Evolutionary conservation across 129 eudicot species (phyloP), one percentile per base, ranked within the genome.

Genomic region (Artemisia annua): DNA sequence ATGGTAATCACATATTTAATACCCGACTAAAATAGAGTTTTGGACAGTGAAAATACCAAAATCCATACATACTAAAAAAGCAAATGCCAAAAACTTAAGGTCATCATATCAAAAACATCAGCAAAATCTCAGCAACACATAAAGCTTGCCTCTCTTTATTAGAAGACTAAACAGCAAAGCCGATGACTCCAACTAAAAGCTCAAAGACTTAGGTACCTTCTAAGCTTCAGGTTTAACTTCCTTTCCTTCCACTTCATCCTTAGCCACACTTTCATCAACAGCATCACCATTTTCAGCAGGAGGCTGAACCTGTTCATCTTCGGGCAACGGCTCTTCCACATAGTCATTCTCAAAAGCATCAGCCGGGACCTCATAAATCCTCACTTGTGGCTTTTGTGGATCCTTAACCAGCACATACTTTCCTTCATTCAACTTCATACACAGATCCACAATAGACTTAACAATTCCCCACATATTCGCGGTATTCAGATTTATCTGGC

Each of bases 391-490:
- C 81, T 91, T 91, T 12, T 80, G 65, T 0, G 97, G 97, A 78
- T 91, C 97, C 80, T 91, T 86, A 32, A 91, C 97, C 59, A 91
- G 76, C 56, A 91, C 95, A 86, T 91, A 91, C 75, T 91, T 91
- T 3, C 97, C 97, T 76, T 30, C 35, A 30, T 30, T 30, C 35
- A 30, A 30, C 35, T 30, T 30, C 35, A 30, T 30, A 30, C 35
- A 91, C 90, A 91, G 80, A 73, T 85, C 96, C 43, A 91, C 97
- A 77, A 91, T 91, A 4, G 89, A 76, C 80, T 91, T 91, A 19
- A 91, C 93, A 19, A 91, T 88, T 15, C 97, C 97, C 97, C 97
- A 91, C 97, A 91, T 91, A 81, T 91, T 91, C 1, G 85, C 69
- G 28, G 86, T 80, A 63, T 91, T 91, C 82, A 91, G 52, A 69